These are phyloP conservation scores for Fomitopsis palustris DNA, from an alignment of 1,284 basidiomycete species.

Conservation along the genomic window DNA sequence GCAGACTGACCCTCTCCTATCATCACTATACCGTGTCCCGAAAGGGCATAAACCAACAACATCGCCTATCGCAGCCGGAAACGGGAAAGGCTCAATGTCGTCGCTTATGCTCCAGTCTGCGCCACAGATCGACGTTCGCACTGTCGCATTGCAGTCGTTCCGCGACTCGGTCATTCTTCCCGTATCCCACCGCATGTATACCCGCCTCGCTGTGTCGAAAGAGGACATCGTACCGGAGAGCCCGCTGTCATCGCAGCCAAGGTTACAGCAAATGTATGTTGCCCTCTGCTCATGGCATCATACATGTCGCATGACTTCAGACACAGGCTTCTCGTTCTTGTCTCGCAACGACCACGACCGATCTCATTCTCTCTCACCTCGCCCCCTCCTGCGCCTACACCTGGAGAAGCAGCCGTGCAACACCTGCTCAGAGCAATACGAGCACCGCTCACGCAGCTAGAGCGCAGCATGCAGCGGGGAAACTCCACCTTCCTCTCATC, in stretches of 20 bases:
- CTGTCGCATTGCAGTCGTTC: slow-evolving; percentile 76
- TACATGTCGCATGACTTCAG: neutral
- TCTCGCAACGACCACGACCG: slow-evolving; percentile 56
- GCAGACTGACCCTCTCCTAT: slow-evolving; percentile 69
- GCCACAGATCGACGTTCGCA: slow-evolving; percentile 72
- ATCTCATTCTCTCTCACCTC: slow-evolving; percentile 51
- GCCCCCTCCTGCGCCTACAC: slow-evolving; percentile 46
- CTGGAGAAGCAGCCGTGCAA: slow-evolving; percentile 60
- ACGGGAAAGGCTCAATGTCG: slow-evolving; percentile 38
- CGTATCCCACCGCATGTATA: slow-evolving; percentile 51
- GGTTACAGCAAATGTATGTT: slow-evolving; percentile 72
- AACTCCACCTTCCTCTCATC: slow-evolving; percentile 65
- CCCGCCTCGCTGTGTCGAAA: slow-evolving; percentile 46
- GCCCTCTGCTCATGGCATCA: neutral
- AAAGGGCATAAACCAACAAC: slow-evolving; percentile 47
- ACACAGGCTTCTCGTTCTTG: slow-evolving; percentile 70
- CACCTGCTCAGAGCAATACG: slow-evolving; percentile 63
- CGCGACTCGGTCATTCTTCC: slow-evolving; percentile 77
- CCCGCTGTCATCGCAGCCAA: slow-evolving; percentile 47
- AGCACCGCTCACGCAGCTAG: slow-evolving; percentile 32
- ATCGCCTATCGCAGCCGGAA: slow-evolving; percentile 53
- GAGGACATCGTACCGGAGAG: slow-evolving; percentile 50
- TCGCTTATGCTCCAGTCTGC: slow-evolving; percentile 24
- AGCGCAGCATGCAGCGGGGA: slow-evolving; percentile 27
- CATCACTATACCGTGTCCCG: slow-evolving; percentile 61